These are phyloP conservation scores for Dactylis glomerata DNA, from an alignment of 176 grass and related monocot genomes.

Conservation along the genomic window DNA sequence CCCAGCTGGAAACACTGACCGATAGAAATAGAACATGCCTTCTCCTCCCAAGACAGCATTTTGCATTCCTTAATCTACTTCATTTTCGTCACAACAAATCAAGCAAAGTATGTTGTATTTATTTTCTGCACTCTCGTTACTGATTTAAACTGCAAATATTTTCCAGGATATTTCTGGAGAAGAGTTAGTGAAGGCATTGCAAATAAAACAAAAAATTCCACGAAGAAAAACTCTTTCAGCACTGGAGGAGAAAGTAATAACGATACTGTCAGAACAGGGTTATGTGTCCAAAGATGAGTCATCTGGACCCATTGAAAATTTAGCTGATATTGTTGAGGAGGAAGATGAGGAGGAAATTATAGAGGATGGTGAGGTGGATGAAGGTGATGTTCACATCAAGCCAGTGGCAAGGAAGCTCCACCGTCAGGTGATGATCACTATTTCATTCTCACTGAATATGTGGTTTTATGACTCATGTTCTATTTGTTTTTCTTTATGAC, in stretches of 20 bases:
- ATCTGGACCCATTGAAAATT: slow-evolving; percentile 43
- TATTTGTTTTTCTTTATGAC: slow-evolving; percentile 9
- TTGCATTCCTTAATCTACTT: slow-evolving; percentile 6
- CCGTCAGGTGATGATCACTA: slow-evolving; percentile 47
- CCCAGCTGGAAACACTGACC: neutral
- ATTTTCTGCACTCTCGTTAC: neutral
- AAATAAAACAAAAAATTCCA: slow-evolving; percentile 90
- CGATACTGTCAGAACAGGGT: slow-evolving; percentile 79
- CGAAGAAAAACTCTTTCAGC: slow-evolving; percentile 86
- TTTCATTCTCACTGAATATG: slow-evolving; percentile 12
- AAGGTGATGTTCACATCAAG: slow-evolving; percentile 98
- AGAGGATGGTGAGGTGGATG: slow-evolving; percentile 96
- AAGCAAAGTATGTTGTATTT: neutral
- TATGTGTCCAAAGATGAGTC: slow-evolving; percentile 72
- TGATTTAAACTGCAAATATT: slow-evolving; percentile 33
- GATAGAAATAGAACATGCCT: neutral
- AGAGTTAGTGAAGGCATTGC: slow-evolving; percentile 85
- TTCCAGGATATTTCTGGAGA: slow-evolving; percentile 90
- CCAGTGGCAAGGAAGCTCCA: slow-evolving; percentile 56
- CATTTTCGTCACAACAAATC: neutral
- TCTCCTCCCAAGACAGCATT: neutral
- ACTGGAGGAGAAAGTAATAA: slow-evolving; percentile 90
- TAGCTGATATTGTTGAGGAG: slow-evolving; percentile 57
- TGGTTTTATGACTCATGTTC: neutral
- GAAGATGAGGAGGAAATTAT: slow-evolving; percentile 85